Evolutionary conservation across 2,329 filamentous ascomycete species (phyloP).

Genomic region (Tetracladium maxilliforme): DNA sequence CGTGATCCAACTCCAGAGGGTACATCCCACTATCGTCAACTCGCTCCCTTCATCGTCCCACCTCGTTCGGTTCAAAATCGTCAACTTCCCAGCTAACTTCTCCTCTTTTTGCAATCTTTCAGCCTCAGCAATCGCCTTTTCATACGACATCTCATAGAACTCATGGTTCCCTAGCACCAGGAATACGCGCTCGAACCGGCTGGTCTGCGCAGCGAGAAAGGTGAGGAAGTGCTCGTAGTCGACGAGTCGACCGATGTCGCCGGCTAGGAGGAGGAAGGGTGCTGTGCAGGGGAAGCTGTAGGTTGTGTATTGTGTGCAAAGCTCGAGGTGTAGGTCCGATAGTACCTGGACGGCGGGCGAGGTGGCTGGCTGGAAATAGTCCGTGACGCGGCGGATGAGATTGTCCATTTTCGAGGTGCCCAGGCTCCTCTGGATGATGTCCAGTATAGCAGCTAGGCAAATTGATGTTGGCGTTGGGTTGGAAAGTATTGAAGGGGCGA

Average conservation of each 20-base stretch:
- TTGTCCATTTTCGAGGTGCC: too few relatives aligned
- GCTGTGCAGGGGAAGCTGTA: slow-evolving; percentile 24
- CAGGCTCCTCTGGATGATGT: too few relatives aligned
- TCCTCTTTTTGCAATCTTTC: slow-evolving; percentile 21
- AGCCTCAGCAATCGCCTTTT: slow-evolving; percentile 20
- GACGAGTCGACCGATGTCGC: slow-evolving; percentile 32
- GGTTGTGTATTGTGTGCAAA: slow-evolving; percentile 23
- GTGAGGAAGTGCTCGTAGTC: slow-evolving; percentile 27
- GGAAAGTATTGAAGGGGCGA: too few relatives aligned
- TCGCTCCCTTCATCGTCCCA: slow-evolving; percentile 22
- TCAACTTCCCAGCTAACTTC: slow-evolving; percentile 18
- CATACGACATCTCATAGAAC: slow-evolving; percentile 28
- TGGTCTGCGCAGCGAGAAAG: slow-evolving; percentile 26
- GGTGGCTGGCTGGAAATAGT: too few relatives aligned
- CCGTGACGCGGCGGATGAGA: too few relatives aligned
- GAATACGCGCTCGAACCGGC: slow-evolving; percentile 26
- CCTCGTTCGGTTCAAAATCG: slow-evolving; percentile 25
- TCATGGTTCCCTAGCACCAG: slow-evolving; percentile 38
- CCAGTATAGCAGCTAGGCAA: too few relatives aligned
- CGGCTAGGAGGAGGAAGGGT: slow-evolving; percentile 28
- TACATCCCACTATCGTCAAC: slow-evolving; percentile 40
- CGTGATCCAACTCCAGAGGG: slow-evolving; percentile 37
- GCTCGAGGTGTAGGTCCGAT: slow-evolving; percentile 35
- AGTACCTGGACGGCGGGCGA: slow-evolving; percentile 20
- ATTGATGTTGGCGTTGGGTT: too few relatives aligned